These are phyloP conservation scores for Cytospora piceae DNA, from an alignment of 2,329 filamentous ascomycete species.

Conservation along the genomic window DNA sequence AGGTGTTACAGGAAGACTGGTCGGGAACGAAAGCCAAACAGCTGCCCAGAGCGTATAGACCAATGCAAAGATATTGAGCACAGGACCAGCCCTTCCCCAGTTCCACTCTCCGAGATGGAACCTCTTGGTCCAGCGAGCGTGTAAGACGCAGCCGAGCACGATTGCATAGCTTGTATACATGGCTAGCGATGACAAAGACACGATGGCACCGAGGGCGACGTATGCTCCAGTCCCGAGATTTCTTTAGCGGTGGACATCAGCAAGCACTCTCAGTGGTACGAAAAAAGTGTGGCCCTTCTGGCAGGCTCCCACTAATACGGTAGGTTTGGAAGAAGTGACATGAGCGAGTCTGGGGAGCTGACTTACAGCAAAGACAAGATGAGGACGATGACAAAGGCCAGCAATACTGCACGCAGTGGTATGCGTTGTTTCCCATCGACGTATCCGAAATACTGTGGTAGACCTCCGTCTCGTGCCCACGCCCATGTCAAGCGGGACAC, in stretches of 20 bases:
- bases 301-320: not conserved
- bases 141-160: slow-evolving; percentile 30
- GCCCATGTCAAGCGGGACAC: slow-evolving; percentile 54
- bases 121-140: slow-evolving; percentile 15
- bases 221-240: slow-evolving; percentile 44
- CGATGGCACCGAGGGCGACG: slow-evolving; percentile 44
- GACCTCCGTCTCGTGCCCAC: slow-evolving; percentile 51
- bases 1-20: slow-evolving; percentile 26
- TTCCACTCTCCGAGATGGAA: slow-evolving; percentile 26
- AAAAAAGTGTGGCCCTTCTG: no score
- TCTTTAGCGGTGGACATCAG: not conserved
- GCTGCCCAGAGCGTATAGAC: slow-evolving; percentile 30
- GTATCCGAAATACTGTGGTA: slow-evolving; percentile 28
- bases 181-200: slow-evolving; percentile 40
- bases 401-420: slow-evolving; percentile 43
- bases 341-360: not conserved
- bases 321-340: not conserved
- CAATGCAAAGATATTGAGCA: slow-evolving; percentile 29
- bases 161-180: slow-evolving; percentile 32
- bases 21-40: slow-evolving; percentile 32
- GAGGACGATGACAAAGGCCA: slow-evolving; percentile 40
- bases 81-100: slow-evolving; percentile 21
- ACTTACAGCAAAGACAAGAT: slow-evolving; percentile 40
- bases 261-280: not conserved
- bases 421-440: slow-evolving; percentile 40